Conservation (phyloP, 1,284 basidiomycete genomes). For the Crucibulum cyathiforme region DNA sequence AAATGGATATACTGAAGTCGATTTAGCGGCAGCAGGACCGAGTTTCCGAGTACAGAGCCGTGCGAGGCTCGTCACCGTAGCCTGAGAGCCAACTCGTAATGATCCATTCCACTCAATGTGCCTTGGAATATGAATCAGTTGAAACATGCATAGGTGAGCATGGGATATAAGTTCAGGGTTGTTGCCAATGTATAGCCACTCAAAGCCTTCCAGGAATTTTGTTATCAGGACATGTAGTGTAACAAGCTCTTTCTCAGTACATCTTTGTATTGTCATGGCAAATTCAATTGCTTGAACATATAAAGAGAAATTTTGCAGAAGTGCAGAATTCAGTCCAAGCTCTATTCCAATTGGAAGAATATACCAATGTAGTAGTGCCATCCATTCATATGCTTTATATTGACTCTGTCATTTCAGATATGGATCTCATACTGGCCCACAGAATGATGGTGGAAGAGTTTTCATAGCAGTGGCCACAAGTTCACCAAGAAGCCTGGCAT, state of each 20-base stretch:
- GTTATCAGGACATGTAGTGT: slow-evolving; percentile 17
- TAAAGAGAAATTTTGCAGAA: slow-evolving; percentile 26
- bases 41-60: too few species aligned
- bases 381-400: neutral
- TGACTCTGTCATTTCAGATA: neutral
- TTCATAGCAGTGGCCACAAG: too few species aligned
- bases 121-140: slow-evolving; percentile 30
- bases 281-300: slow-evolving; percentile 27
- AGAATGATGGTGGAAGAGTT: too few species aligned
- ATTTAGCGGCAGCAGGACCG: too few species aligned
- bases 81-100: slow-evolving; percentile 25
- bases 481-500: too few species aligned
- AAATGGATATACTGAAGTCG: too few species aligned
- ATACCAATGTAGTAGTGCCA: slow-evolving; percentile 27
- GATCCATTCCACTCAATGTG: slow-evolving; percentile 37
- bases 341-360: slow-evolving; percentile 26
- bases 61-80: too few species aligned
- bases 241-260: slow-evolving; percentile 12
- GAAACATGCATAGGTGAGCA: slow-evolving; percentile 30
- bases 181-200: slow-evolving; percentile 27
- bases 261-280: slow-evolving; percentile 23
- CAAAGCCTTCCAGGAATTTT: slow-evolving; percentile 24
- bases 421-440: slow-evolving; percentile 25
- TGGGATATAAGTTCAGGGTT: slow-evolving; percentile 24
- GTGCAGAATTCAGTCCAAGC: slow-evolving; percentile 16